Evolutionary conservation across 2,329 filamentous ascomycete species (phyloP).

Genomic region (Cercospora beticola): DNA sequence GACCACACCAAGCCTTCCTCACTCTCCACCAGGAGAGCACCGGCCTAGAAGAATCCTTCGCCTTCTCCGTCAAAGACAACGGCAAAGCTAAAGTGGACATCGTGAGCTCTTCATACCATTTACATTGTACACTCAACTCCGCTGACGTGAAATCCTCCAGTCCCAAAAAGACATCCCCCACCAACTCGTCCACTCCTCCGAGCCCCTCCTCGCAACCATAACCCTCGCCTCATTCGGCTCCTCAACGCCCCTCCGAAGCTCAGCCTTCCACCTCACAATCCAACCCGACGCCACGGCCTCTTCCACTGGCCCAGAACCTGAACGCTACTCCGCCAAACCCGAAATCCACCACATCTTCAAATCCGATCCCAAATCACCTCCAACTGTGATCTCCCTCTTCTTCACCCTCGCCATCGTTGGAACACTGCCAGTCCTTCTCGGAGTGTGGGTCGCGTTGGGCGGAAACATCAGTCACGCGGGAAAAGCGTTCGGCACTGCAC

Average conservation of each 20-base stretch:
- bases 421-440: conserved; percentile 70
- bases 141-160: conserved; percentile 50
- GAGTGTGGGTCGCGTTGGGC: conserved; percentile 73
- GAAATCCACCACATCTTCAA: conserved; percentile 93
- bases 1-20: conserved; percentile 92
- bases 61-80: conserved; percentile 78
- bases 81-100: conserved; percentile 84
- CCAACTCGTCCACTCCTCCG: conserved; percentile 69
- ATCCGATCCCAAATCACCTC: conserved; percentile 74
- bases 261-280: conserved; percentile 72
- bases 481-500: conserved; percentile 72
- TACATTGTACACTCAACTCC: not conserved
- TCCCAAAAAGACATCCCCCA: conserved; percentile 83
- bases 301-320: conserved; percentile 62
- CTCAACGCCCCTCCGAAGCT: conserved; percentile 63
- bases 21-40: conserved; percentile 71
- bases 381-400: conserved; percentile 72
- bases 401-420: conserved; percentile 73
- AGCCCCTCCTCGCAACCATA: conserved; percentile 75
- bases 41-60: conserved; percentile 83
- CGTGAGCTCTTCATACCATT: conserved; percentile 55
- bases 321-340: conserved; percentile 78
- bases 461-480: conserved; percentile 77
- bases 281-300: conserved; percentile 62
- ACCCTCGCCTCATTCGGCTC: conserved; percentile 84